These are phyloP conservation scores for Malassezia globosa DNA, from an alignment of 1,284 basidiomycete species.

Conservation along the genomic window DNA sequence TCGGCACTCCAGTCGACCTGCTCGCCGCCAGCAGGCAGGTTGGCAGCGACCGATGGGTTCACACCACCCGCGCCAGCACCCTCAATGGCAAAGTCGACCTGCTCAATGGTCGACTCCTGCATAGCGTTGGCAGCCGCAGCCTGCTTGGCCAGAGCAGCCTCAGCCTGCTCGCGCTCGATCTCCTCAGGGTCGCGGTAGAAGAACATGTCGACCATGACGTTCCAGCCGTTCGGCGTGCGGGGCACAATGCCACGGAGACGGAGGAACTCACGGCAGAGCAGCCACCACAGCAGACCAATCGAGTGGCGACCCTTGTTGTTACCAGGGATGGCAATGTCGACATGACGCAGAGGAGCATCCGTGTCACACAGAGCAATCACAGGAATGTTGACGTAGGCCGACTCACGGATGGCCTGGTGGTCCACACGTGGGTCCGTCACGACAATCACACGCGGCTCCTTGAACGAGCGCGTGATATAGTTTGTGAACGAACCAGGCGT, in stretches of 20 bases:
- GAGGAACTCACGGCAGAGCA: constrained; percentile 93
- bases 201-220: constrained; percentile 98
- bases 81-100: constrained; percentile 40
- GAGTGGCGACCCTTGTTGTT: constrained; percentile 99
- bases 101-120: constrained; percentile 24
- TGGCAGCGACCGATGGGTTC: constrained; percentile 50
- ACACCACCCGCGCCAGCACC: constrained; percentile 68
- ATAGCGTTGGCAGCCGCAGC: constrained; percentile 30
- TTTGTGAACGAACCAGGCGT: constrained; percentile 94
- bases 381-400: constrained; percentile 99
- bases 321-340: constrained; percentile 94
- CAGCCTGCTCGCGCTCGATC: constrained; percentile 90
- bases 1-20: constrained; percentile 68
- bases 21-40: constrained; percentile 31
- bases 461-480: constrained; percentile 99
- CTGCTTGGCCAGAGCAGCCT: constrained; percentile 69
- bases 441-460: constrained; percentile 94
- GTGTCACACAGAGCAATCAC: constrained; percentile 98
- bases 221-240: constrained; percentile 80
- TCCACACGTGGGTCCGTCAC: constrained; percentile 98
- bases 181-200: constrained; percentile 99
- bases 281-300: constrained; percentile 96
- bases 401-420: constrained; percentile 99
- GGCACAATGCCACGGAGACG: constrained; percentile 85
- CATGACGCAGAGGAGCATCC: constrained; percentile 89